These are phyloP conservation scores for Mrakia hoshinonis DNA, from an alignment of 768 basidiomycete species.

Conservation along the genomic window DNA sequence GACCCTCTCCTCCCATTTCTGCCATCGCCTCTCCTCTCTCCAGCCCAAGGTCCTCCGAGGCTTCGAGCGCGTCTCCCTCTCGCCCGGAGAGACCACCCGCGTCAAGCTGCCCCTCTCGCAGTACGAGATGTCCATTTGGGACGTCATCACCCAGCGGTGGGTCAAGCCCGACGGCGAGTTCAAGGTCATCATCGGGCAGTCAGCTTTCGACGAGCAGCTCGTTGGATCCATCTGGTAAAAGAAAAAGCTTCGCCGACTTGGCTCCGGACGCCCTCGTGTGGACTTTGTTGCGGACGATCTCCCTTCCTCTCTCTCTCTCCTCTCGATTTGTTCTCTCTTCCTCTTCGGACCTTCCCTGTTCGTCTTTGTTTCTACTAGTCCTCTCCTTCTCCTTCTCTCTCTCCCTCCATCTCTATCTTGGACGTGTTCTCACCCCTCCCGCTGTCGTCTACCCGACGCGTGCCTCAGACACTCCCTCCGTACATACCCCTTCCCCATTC, in stretches of 20 bases:
- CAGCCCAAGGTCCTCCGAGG: conserved; percentile 34
- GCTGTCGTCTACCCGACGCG: neutral
- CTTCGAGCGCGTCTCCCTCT: conserved; percentile 31
- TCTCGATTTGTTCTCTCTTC: neutral
- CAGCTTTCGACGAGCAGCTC: conserved; percentile 11
- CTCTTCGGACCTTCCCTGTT: neutral
- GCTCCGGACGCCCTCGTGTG: neutral
- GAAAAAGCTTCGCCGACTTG: too few relatives aligned
- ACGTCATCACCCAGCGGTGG: conserved; percentile 25
- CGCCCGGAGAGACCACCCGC: conserved; percentile 37
- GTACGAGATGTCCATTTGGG: conserved; percentile 25
- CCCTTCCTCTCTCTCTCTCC: neutral
- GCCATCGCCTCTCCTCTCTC: neutral
- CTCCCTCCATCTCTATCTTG: neutral
- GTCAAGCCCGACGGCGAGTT: conserved; percentile 15
- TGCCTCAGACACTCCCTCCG: neutral
- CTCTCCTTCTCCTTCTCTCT: neutral
- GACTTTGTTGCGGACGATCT: neutral
- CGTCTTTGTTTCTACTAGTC: neutral
- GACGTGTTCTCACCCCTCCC: neutral
- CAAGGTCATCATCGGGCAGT: neutral
- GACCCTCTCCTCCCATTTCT: neutral
- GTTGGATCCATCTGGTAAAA: neutral
- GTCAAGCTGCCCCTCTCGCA: conserved; percentile 14
- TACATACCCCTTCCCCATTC: neutral